These are phyloP conservation scores for Cyamopsis tetragonoloba DNA, from an alignment of 306 rosid species.

Conservation along the genomic window DNA sequence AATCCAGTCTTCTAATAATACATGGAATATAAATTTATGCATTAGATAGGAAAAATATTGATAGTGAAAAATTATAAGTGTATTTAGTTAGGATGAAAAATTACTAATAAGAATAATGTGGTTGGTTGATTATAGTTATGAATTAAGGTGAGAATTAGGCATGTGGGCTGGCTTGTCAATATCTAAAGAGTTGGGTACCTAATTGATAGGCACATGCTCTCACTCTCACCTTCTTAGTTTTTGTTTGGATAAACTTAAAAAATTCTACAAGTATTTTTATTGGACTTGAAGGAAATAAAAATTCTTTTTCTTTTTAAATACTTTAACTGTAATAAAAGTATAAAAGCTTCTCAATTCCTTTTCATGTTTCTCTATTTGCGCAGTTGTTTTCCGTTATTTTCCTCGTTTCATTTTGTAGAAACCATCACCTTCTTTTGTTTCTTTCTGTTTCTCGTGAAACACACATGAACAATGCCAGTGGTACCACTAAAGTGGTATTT, in stretches of 20 bases:
- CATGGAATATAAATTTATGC: neutral
- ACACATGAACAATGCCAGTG: slow-evolving; percentile 1
- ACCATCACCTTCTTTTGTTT: neutral
- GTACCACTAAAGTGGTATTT: slow-evolving; percentile 16
- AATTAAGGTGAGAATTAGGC: slow-evolving; percentile 36
- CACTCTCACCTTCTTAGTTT: slow-evolving; percentile 18
- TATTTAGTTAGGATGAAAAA: neutral
- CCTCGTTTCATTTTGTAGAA: slow-evolving; percentile 5
- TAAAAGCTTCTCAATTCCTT: slow-evolving; percentile 11
- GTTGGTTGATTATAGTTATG: slow-evolving; percentile 8
- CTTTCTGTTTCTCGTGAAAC: slow-evolving; percentile 7
- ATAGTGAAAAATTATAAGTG: neutral
- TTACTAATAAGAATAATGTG: neutral
- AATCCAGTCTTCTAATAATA: neutral
- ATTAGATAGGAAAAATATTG: neutral
- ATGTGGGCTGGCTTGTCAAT: slow-evolving; percentile 37
- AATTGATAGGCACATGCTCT: slow-evolving; percentile 38
- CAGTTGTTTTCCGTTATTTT: slow-evolving; percentile 22
- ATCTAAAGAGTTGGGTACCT: slow-evolving; percentile 27
- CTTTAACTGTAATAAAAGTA: too few species aligned
- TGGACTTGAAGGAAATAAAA: too few species aligned
- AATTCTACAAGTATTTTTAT: too few species aligned
- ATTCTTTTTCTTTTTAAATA: too few species aligned
- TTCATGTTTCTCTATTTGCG: slow-evolving; percentile 29
- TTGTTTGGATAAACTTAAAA: too few species aligned